phyloP scores from a whole-genome alignment of 495 filamentous ascomycete species.

The Tuber microsphaerosporum region DNA sequence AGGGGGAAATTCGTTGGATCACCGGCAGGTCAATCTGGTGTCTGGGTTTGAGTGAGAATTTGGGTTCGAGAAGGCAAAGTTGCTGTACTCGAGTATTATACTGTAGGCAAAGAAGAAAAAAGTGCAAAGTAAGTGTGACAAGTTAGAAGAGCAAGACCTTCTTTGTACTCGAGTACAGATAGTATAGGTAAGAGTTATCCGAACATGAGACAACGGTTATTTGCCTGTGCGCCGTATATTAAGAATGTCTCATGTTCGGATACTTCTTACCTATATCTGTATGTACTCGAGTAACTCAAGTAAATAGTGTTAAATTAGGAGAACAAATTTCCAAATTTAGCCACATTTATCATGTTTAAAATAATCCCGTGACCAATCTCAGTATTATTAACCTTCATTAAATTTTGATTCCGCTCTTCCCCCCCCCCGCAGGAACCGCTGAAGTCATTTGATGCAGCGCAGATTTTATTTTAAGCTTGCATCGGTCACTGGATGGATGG shows the following conservation, averaged over 20 bases:
- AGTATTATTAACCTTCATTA: not conserved
- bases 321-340: not conserved
- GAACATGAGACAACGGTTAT: no score
- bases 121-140: not conserved
- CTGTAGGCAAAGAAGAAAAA: not conserved
- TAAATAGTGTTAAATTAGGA: not conserved
- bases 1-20: not conserved
- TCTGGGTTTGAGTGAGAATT: not conserved
- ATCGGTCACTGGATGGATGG: not conserved
- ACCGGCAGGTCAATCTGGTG: not conserved
- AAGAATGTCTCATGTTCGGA: no score
- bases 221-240: no score
- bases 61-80: not conserved
- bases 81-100: no score
- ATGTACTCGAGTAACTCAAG: no score
- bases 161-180: no score
- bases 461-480: not conserved
- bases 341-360: not conserved
- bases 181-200: no score
- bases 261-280: no score
- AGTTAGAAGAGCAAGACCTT: not conserved
- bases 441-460: not conserved
- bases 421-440: not conserved
- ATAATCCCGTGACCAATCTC: not conserved
- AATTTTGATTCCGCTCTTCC: not conserved